Evolutionary conservation across 179 eudicot genomes (phyloP), one percentile per base, ranked within the genome.

Genomic region (Beta lomatogona): DNA sequence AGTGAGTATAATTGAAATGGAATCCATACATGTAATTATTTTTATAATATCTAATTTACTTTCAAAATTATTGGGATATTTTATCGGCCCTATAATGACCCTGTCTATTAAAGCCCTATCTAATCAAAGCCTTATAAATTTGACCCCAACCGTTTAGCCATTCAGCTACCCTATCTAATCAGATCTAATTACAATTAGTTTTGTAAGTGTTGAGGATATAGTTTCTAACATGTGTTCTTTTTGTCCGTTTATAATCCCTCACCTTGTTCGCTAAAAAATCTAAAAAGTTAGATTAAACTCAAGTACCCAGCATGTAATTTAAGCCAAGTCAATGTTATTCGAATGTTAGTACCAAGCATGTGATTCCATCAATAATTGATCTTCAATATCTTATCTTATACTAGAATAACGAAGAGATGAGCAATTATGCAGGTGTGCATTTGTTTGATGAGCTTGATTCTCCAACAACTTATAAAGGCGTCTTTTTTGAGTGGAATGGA

Each of bases 381-480:
- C 21, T 18, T 68, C 1, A 41, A 31, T 67, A 41, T 6, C 25
- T 22, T 10, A 14, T 25, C 28, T 25, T 36, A 58, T 12, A 36
- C 9, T 68, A 68, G 21, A 41, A 68, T 16, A 41, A 6, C 5
- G 48, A 41, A 44, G 21, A 5, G 73, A n/a, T 13, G 46, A 28
- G 50, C 72, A 68, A 68, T 68, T 68, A 68, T 68, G 22, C 52
- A 68, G 13, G 73, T 68, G 52, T 68, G 53, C 16, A 68, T 41
- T 41, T 36, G 14, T 41, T 68, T 10, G 36, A 64, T 28, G 14
- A 12, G 69, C 44, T 64, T 64, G 15, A 64, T 64, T 64, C 41
- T 64, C 25, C 18, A 68, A 14, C 21, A 68, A 68, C 12, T 68
- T 16, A 9, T 28, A 12, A 14, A n/a, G 25, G 4, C 45, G 70